Evolutionary conservation across 1,284 basidiomycete genomes (phyloP).

Genomic region (Trametes versicolor): DNA sequence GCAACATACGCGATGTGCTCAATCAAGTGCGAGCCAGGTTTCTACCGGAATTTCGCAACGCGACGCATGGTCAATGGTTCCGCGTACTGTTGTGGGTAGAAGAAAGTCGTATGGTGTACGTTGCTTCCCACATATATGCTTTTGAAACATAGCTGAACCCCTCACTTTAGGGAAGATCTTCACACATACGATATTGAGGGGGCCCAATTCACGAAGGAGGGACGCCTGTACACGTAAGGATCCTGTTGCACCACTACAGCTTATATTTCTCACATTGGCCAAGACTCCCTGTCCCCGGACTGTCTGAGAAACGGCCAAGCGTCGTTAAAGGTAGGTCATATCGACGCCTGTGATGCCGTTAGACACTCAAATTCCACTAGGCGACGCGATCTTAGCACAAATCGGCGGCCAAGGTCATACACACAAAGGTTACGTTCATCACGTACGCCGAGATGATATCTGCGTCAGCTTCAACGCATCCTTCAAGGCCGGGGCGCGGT

Average conservation of each 20-base stretch:
- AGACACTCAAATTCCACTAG: constrained; percentile 42
- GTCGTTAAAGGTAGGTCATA: constrained; percentile 48
- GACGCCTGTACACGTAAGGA: constrained; percentile 56
- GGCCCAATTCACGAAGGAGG: constrained; percentile 48
- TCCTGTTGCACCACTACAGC: not conserved
- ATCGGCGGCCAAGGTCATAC: constrained; percentile 55
- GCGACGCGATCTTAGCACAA: constrained; percentile 64
- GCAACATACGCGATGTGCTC: constrained; percentile 7
- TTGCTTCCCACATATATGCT: constrained; percentile 23
- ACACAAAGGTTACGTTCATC: constrained; percentile 67
- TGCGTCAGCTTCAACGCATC: constrained; percentile 59
- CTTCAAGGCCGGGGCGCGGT: constrained; percentile 51
- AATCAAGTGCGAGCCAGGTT: constrained; percentile 14
- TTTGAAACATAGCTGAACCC: not conserved
- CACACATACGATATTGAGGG: constrained; percentile 63
- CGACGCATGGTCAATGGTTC: constrained; percentile 23
- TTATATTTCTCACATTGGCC: not conserved
- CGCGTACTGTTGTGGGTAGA: constrained; percentile 61
- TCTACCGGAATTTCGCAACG: constrained; percentile 12
- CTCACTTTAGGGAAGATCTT: constrained; percentile 57
- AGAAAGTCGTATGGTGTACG: constrained; percentile 66
- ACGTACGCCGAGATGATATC: constrained; percentile 59
- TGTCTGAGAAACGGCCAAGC: constrained; percentile 73
- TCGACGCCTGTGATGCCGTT: constrained; percentile 42
- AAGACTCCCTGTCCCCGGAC: constrained; percentile 66